phyloP scores from a whole-genome alignment of 352 stramenopile species.

The Globisporangium barbulae region DNA sequence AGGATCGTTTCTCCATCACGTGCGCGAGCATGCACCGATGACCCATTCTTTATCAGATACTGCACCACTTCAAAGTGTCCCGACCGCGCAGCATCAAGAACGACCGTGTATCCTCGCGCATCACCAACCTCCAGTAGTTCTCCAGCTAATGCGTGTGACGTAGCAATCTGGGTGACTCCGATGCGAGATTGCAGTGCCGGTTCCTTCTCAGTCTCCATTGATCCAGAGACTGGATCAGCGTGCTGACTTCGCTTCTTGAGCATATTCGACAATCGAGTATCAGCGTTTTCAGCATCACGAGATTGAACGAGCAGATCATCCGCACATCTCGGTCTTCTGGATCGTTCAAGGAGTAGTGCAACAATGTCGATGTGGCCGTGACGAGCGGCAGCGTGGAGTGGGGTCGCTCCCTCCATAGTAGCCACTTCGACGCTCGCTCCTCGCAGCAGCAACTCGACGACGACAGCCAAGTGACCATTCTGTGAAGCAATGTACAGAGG shows the following conservation, averaged over 20 bases:
- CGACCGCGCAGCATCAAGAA: background rate
- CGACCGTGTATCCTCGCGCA: background rate
- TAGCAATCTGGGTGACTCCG: background rate
- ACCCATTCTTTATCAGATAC: background rate
- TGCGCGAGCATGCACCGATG: background rate
- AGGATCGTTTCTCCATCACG: background rate
- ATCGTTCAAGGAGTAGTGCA: background rate
- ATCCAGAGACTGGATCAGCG: too few relatives aligned
- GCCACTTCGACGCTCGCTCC: too few relatives aligned
- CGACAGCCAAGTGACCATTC: background rate
- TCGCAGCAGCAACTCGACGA: background rate
- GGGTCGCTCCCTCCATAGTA: too few relatives aligned
- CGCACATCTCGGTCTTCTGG: too few relatives aligned
- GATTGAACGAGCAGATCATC: too few relatives aligned
- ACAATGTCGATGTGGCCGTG: background rate
- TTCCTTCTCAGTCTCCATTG: too few relatives aligned
- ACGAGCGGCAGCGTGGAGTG: too few relatives aligned
- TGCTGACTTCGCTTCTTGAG: too few relatives aligned
- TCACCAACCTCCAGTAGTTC: background rate
- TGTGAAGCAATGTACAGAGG: background rate
- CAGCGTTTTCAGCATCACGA: too few relatives aligned
- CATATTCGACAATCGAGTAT: too few relatives aligned
- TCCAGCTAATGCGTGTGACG: background rate
- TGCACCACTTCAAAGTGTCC: slow-evolving; percentile 6
- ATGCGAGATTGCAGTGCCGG: background rate